Conservation (phyloP, 1,284 basidiomycete species). For the Ceratobasidium sp. region DNA sequence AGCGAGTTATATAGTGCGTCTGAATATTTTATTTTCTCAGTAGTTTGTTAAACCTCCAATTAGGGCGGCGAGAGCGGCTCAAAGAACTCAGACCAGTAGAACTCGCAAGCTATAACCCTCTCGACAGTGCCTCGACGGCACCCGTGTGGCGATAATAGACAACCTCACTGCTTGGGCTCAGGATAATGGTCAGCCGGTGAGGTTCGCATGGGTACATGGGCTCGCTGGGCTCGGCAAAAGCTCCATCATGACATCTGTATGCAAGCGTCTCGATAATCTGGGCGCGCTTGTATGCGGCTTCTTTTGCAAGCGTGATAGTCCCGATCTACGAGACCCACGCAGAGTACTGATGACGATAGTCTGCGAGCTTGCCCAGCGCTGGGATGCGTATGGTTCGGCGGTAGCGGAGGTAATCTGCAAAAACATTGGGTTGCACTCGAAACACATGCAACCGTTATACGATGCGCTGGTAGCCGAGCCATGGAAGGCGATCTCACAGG, state of each 20-base stretch:
- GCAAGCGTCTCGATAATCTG: background rate
- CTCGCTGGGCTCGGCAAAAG: constrained; percentile 27
- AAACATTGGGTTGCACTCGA: background rate
- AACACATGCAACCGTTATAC: background rate
- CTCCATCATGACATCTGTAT: constrained; percentile 5
- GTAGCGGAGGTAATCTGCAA: background rate
- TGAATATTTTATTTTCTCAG: background rate
- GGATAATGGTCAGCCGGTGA: background rate
- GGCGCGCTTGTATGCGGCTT: background rate
- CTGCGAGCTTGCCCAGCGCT: constrained; percentile 7
- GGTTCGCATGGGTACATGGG: constrained; percentile 12
- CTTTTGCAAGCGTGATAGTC: constrained; percentile 35
- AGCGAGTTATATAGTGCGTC: too few species aligned
- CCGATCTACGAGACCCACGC: constrained; percentile 4
- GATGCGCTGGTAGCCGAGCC: background rate
- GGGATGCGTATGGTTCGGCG: background rate
- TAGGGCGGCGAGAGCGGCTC: too few species aligned
- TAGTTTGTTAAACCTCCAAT: background rate
- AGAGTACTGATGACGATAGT: constrained; percentile 30
- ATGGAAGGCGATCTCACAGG: background rate
- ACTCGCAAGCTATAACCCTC: background rate
- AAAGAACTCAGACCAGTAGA: background rate
- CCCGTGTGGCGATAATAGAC: background rate
- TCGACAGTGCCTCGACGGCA: background rate
- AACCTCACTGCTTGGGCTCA: background rate